Evolutionary conservation across 345 rosid genomes (phyloP).

Genomic region (Citrus glauca): DNA sequence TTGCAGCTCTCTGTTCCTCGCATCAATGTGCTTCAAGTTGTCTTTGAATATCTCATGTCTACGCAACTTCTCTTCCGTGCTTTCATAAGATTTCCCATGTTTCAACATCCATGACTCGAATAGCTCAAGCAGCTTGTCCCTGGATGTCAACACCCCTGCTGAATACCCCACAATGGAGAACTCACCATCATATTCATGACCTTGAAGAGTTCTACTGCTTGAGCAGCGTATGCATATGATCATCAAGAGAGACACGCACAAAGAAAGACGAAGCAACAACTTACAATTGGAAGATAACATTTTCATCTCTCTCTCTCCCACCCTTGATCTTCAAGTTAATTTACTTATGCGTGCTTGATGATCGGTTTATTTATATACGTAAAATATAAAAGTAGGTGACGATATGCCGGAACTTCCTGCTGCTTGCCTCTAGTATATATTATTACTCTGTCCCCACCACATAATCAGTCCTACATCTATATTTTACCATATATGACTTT

Average conservation of each 20-base stretch:
- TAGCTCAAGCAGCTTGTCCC: constrained; percentile 47
- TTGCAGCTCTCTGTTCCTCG: constrained; percentile 44
- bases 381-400: no score
- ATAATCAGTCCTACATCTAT: no score
- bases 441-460: no score
- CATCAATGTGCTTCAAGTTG: constrained; percentile 67
- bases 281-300: neutral
- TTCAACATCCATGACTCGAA: constrained; percentile 70
- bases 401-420: no score
- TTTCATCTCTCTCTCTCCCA: no score
- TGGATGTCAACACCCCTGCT: neutral
- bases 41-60: constrained; percentile 67
- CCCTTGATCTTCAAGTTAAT: no score
- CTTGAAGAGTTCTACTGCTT: neutral
- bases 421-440: no score
- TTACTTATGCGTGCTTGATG: no score
- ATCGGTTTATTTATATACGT: no score
- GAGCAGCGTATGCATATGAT: neutral
- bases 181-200: neutral
- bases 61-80: constrained; percentile 54
- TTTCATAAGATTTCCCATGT: constrained; percentile 51
- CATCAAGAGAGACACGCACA: neutral
- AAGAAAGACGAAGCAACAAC: neutral
- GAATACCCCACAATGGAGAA: neutral
- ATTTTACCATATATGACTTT: no score